A percentile compares a stretch with the other conserved stretches of the same genome.
phyloP scores from a whole-genome alignment of 257 asterid genomes.

The Gentiana dahurica region DNA sequence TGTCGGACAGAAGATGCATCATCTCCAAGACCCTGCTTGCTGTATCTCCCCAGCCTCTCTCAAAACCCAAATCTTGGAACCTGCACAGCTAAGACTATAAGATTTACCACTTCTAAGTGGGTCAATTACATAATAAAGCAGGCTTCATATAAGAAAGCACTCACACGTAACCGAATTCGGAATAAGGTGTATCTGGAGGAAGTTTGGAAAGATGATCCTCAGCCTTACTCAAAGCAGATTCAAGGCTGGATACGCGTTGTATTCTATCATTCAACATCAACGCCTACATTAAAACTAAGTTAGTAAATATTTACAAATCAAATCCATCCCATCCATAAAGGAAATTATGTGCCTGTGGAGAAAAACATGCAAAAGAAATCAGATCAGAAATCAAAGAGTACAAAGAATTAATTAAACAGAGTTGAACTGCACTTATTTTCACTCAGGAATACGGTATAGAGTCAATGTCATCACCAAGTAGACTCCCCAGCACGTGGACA shows the following conservation, averaged over 20 bases:
- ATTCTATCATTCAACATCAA: slow-evolving; percentile 91
- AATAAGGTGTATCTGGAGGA: slow-evolving; percentile 53
- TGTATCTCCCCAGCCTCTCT: slow-evolving; percentile 98
- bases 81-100: slow-evolving; percentile 25
- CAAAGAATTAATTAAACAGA: background rate
- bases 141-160: slow-evolving; percentile 12
- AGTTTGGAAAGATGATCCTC: slow-evolving; percentile 65
- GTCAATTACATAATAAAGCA: background rate
- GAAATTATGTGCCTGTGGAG: background rate
- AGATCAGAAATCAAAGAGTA: background rate
- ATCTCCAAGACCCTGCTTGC: slow-evolving; percentile 58
- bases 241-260: slow-evolving; percentile 67
- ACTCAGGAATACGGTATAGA: no score
- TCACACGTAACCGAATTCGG: slow-evolving; percentile 76
- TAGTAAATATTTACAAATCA: background rate
- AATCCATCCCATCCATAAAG: no score
- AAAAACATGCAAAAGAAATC: background rate
- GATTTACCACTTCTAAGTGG: background rate
- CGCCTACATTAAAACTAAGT: slow-evolving; percentile 25
- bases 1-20: slow-evolving; percentile 89
- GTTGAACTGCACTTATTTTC: background rate
- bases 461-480: no score
- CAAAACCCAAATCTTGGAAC: slow-evolving; percentile 94
- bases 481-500: no score
- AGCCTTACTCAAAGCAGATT: slow-evolving; percentile 61